Conservation (phyloP, 1,139 yeast genomes). For the Chernovozyma sophiae-reginae region DNA sequence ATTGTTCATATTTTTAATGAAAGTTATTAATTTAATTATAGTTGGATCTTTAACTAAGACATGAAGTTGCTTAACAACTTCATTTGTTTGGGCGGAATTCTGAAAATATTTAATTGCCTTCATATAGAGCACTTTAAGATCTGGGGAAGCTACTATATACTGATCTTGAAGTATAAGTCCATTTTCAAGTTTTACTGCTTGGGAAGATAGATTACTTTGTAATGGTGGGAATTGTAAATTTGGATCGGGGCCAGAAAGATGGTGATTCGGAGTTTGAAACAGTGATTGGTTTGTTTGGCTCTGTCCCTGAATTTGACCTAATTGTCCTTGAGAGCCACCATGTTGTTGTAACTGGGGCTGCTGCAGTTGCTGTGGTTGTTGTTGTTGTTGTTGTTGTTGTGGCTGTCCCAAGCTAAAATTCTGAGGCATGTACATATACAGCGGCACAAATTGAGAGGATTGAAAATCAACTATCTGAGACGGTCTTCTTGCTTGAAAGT, state of each 20-base stretch:
- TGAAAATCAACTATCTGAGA: constrained; percentile 40
- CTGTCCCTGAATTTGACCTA: constrained; percentile 4
- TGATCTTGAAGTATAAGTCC: constrained; percentile 51
- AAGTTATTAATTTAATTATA: constrained; percentile 32
- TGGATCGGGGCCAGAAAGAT: constrained; percentile 8
- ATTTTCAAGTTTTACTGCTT: constrained; percentile 44
- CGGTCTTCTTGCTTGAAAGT: constrained; percentile 44
- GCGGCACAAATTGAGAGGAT: constrained; percentile 9
- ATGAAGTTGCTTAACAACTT: constrained; percentile 36
- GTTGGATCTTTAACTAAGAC: constrained; percentile 25
- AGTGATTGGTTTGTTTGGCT: constrained; percentile 3
- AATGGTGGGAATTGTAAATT: constrained; percentile 5
- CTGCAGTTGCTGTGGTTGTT: constrained; percentile 9
- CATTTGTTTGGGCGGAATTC: constrained; percentile 24
- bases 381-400: constrained; percentile 7
- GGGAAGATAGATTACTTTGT: constrained; percentile 7
- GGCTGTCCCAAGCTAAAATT: constrained; percentile 5
- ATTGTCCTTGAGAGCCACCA: not conserved
- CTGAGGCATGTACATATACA: constrained; percentile 4
- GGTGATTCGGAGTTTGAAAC: constrained; percentile 7
- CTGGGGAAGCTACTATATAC: constrained; percentile 51
- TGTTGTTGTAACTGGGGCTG: constrained; percentile 6
- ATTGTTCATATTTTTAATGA: constrained; percentile 41
- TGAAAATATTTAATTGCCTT: constrained; percentile 50
- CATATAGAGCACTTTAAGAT: constrained; percentile 38